Percentiles rank a stretch among this genome's conserved stretches.
These are phyloP conservation scores for Symmetrospora coprosmae DNA, from an alignment of 768 basidiomycete genomes.

Conservation along the genomic window DNA sequence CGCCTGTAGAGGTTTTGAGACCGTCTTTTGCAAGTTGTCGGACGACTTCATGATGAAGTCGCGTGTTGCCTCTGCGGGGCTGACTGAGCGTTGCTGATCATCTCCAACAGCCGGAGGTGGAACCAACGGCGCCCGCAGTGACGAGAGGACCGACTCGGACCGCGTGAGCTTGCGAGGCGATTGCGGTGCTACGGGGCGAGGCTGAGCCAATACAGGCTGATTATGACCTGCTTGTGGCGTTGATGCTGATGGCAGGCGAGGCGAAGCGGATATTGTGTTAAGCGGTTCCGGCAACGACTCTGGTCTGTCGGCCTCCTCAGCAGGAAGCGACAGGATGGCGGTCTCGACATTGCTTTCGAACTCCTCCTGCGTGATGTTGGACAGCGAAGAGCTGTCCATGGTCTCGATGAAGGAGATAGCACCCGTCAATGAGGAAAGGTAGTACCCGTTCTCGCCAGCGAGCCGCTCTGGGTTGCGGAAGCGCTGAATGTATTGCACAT, in stretches of 20 bases:
- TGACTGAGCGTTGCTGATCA: conserved; percentile 2
- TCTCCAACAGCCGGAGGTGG: background rate
- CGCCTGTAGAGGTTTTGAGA: conserved; percentile 33
- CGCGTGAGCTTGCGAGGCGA: background rate
- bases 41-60: conserved; percentile 26
- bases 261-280: background rate
- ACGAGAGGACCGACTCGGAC: too few relatives aligned
- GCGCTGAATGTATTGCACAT: conserved; percentile 95
- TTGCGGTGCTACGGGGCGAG: background rate
- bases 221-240: background rate
- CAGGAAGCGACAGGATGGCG: conserved; percentile 23
- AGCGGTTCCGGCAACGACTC: too few relatives aligned
- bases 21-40: conserved; percentile 28
- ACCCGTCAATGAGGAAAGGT: conserved; percentile 92
- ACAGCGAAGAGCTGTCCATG: conserved; percentile 87
- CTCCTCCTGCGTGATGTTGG: conserved; percentile 83
- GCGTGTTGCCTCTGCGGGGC: conserved; percentile 15
- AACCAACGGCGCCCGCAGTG: too few relatives aligned
- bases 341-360: conserved; percentile 55
- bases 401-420: conserved; percentile 96
- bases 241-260: background rate
- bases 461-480: conserved; percentile 80
- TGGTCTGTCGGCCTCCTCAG: too few relatives aligned
- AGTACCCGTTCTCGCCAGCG: conserved; percentile 91
- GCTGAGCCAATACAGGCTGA: background rate